phyloP scores from a whole-genome alignment of 2,329 filamentous ascomycete genomes.

The Tolypocladium ovalisporum region DNA sequence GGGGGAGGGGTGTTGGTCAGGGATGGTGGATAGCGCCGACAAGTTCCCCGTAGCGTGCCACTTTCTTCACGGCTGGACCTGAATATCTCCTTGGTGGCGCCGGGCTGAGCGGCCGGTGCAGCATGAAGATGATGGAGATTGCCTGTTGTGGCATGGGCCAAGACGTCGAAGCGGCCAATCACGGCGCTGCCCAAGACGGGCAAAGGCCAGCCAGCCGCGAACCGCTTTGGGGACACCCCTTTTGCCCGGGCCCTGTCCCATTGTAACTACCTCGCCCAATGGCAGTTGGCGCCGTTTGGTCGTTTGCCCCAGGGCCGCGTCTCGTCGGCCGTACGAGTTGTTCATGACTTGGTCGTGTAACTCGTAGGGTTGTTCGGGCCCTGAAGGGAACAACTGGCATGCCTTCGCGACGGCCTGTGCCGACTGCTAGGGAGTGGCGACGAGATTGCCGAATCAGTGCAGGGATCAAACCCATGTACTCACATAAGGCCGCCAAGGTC shows the following conservation, averaged over 20 bases:
- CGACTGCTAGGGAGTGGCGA: neutral
- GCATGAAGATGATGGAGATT: neutral
- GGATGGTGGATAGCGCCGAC: neutral
- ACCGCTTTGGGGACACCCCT: neutral
- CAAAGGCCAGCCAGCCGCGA: neutral
- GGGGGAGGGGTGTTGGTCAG: neutral
- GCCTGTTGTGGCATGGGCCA: neutral
- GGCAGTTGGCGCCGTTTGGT: neutral
- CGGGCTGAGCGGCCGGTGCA: neutral
- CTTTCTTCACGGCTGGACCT: neutral
- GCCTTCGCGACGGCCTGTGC: neutral
- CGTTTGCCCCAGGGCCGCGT: neutral
- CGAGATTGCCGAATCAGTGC: neutral
- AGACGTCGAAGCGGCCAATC: neutral
- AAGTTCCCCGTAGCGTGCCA: neutral
- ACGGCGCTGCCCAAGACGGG: neutral
- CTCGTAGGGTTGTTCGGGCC: too few species aligned
- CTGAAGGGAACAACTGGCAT: too few species aligned
- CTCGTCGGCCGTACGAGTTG: neutral
- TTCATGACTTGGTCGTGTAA: too few species aligned
- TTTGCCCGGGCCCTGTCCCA: neutral
- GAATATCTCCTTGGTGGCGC: neutral
- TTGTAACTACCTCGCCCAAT: neutral
- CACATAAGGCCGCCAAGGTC: neutral
- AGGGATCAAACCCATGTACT: too few species aligned